Base-by-base conservation (phyloP, 495 filamentous ascomycete genomes). In the Halenospora varia region DNA sequence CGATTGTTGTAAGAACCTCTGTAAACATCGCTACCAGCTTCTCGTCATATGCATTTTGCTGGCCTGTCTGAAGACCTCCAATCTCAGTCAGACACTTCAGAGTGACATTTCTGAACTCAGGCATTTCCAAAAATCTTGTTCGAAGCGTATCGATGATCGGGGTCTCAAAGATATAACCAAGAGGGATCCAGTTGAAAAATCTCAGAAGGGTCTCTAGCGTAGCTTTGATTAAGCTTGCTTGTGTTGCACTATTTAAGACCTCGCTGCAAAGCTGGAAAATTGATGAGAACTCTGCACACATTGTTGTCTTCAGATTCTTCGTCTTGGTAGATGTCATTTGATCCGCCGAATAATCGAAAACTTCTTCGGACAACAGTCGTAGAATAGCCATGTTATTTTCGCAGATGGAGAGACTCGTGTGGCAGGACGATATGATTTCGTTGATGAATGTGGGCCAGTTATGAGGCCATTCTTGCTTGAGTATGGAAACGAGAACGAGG, bases 301-400 rank as follows among this genome's bases (percentile, higher is more conserved):
- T 99, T 41, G 89, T 96, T 29, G 89, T 91, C 76, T 99, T 99
- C 44, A 99, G 74, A 63, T 96, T 96, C 66, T 92, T 85, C 20
- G 92, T 93, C 77, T 97, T 99, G 23, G 85, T 82, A 25, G 92
- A 96, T 11, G 95, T 99, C 93, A 97, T 96, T 69, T 96, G 91
- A 62, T 97, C 94, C 50, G 93, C 92, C 6, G 95, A 97, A 70
- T 91, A 99, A 72, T 99, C 94, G 67, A 99, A 97, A 6, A 97
- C 94, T 73, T 97, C 94, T 70, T 99, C 94, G 10, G 94, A 97
- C 39, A 99, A 80, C 61, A 99, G 76, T 47, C 95, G 86, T 40
- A 99, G 85, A 57, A 99, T 97, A 42, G 87, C 90, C 95, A 99
- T 99, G 75, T 99, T 99, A 76, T 99, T 99, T 75, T 99, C 94